Evolutionary conservation across 2,329 filamentous ascomycete species (phyloP).

Genomic region (Fusarium mangiferae): DNA sequence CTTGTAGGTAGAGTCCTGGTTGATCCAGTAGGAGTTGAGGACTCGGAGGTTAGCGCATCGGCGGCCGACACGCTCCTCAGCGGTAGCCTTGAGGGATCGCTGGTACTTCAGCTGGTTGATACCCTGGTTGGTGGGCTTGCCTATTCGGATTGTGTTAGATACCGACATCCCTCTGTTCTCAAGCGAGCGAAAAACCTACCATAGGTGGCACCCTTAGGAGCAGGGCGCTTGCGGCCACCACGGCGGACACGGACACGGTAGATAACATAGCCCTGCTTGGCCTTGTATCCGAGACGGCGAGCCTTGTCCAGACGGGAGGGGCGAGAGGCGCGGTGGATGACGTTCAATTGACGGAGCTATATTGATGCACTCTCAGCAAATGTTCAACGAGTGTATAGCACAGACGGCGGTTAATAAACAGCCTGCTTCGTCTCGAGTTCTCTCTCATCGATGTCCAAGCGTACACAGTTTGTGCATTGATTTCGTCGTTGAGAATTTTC

Average conservation of each 20-base stretch:
- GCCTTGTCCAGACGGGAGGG: conserved; percentile 99
- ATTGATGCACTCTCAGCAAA: conserved; percentile 99
- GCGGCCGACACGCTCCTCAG: conserved; percentile 99
- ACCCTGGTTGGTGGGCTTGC: conserved; percentile 99
- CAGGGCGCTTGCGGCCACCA: conserved; percentile 98
- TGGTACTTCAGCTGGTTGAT: conserved; percentile 99
- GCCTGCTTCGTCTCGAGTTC: conserved; percentile 18
- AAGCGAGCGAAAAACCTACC: conserved; percentile 68
- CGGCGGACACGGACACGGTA: conserved; percentile 98
- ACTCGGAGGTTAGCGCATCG: conserved; percentile 99
- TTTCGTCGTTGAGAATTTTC: conserved; percentile 29
- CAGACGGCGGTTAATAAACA: conserved; percentile 43
- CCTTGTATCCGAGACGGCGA: conserved; percentile 99
- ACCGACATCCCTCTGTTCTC: not conserved
- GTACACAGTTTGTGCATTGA: not conserved
- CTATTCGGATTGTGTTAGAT: conserved; percentile 59
- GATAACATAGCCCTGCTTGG: conserved; percentile 99
- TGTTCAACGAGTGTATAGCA: conserved; percentile 99
- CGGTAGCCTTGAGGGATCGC: conserved; percentile 96
- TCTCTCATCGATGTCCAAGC: conserved; percentile 1
- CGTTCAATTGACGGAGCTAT: conserved; percentile 99
- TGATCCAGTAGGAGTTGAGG: conserved; percentile 99
- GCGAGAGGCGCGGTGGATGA: conserved; percentile 98
- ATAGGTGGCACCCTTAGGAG: conserved; percentile 97
- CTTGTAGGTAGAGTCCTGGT: conserved; percentile 99